phyloP scores from a whole-genome alignment of 306 rosid genomes.

The Fragaria iinumae region DNA sequence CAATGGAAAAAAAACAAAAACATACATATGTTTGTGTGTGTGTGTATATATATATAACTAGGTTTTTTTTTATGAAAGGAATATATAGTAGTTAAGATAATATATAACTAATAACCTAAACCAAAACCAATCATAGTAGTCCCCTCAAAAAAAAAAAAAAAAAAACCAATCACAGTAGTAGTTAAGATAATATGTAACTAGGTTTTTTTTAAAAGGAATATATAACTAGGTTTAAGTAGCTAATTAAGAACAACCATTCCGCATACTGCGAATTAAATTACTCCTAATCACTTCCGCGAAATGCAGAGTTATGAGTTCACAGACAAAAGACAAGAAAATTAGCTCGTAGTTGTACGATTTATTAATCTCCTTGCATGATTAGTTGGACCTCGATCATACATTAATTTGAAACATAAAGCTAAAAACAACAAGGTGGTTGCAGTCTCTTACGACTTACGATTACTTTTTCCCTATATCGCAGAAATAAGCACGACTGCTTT shows the following conservation, averaged over 20 bases:
- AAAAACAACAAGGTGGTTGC: background rate
- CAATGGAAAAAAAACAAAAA: background rate
- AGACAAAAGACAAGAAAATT: conserved; percentile 4
- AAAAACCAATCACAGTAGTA: no score
- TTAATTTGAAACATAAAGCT: background rate
- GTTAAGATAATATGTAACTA: no score
- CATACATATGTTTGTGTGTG: no score
- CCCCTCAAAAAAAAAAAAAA: no score
- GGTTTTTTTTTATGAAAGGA: no score
- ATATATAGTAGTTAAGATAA: no score
- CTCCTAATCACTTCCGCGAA: background rate
- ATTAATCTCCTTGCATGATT: background rate
- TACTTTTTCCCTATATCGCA: background rate
- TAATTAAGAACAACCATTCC: background rate
- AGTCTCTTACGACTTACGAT: background rate
- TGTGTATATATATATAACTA: no score
- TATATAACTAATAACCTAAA: no score
- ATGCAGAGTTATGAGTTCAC: background rate
- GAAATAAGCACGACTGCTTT: background rate
- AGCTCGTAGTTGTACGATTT: background rate
- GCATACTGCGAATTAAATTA: background rate
- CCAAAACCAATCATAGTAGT: no score
- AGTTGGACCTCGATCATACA: background rate
- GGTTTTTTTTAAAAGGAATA: no score
- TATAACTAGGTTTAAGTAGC: no score